These are phyloP conservation scores for Aureobasidium melanogenum DNA, from an alignment of 2,329 filamentous ascomycete species.

Conservation along the genomic window DNA sequence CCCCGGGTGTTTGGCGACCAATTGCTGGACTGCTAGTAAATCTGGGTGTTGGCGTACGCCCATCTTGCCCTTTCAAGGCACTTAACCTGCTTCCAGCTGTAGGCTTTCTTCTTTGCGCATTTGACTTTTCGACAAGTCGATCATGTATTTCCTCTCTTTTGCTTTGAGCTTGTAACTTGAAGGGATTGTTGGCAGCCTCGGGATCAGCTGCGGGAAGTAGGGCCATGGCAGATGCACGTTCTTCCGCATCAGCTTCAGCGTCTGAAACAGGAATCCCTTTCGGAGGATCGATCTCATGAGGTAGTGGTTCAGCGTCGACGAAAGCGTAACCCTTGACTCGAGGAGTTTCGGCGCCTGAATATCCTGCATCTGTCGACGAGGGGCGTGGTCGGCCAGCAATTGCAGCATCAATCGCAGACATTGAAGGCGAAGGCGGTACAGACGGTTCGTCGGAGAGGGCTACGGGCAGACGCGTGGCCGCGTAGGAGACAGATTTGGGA, in stretches of 20 bases:
- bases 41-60: constrained; percentile 55
- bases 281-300: constrained; percentile 50
- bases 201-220: constrained; percentile 38
- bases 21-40: constrained; percentile 51
- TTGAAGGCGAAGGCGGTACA: constrained; percentile 66
- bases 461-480: constrained; percentile 68
- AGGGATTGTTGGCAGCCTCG: constrained; percentile 59
- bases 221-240: constrained; percentile 29
- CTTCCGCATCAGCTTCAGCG: constrained; percentile 24
- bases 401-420: constrained; percentile 76
- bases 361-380: constrained; percentile 35
- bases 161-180: constrained; percentile 66
- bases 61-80: constrained; percentile 26
- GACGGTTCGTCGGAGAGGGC: constrained; percentile 20
- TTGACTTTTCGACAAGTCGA: constrained; percentile 74
- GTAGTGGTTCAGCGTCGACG: constrained; percentile 67
- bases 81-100: constrained; percentile 39
- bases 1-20: constrained; percentile 42
- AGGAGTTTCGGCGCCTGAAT: constrained; percentile 67
- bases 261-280: constrained; percentile 32
- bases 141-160: constrained; percentile 74
- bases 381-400: constrained; percentile 63
- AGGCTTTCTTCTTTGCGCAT: constrained; percentile 56
- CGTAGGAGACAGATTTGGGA: constrained; percentile 69
- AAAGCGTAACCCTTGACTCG: constrained; percentile 90